phyloP scores from a whole-genome alignment of 371 early-diverging fungal genomes.

The Saksenaea oblongispora region DNA sequence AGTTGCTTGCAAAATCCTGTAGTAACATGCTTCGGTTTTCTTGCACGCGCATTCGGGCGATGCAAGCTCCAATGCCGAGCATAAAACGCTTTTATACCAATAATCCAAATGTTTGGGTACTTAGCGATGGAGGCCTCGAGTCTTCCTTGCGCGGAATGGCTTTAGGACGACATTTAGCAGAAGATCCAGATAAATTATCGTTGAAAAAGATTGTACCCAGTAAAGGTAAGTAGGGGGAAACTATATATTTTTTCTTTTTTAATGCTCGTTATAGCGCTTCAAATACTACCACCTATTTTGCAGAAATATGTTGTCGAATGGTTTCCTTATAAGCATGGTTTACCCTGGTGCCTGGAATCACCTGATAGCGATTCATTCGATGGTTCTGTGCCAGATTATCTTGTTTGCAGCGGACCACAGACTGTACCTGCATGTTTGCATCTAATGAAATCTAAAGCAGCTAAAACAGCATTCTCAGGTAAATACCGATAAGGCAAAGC shows the following conservation, averaged over 20 bases:
- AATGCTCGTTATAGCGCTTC: conserved; percentile 3
- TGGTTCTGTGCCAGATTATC: conserved; percentile 28
- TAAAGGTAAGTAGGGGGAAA: conserved; percentile 8
- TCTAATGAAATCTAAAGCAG: conserved; percentile 9
- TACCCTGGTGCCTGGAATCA: conserved; percentile 40
- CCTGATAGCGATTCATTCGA: not conserved
- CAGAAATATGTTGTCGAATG: conserved; percentile 22
- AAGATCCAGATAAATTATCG: not conserved
- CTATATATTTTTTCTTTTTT: not conserved
- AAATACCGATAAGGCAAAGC: not conserved
- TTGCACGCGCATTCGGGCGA: too few relatives aligned
- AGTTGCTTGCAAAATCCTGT: too few relatives aligned
- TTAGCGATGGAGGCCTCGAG: conserved; percentile 22
- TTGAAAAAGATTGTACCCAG: conserved; percentile 13
- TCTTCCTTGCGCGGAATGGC: conserved; percentile 17
- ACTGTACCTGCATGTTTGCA: conserved; percentile 40
- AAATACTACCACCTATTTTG: conserved; percentile 13
- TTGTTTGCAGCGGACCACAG: conserved; percentile 34
- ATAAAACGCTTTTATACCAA: not conserved
- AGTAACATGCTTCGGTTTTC: too few relatives aligned
- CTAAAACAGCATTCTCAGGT: conserved; percentile 31
- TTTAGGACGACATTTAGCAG: conserved; percentile 13
- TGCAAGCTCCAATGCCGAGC: not conserved
- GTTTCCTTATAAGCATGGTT: not conserved
- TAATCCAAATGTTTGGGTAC: conserved; percentile 16